Evolutionary conservation across 2,329 filamentous ascomycete species (phyloP).

Genomic region (Trichoderma semiorbis): DNA sequence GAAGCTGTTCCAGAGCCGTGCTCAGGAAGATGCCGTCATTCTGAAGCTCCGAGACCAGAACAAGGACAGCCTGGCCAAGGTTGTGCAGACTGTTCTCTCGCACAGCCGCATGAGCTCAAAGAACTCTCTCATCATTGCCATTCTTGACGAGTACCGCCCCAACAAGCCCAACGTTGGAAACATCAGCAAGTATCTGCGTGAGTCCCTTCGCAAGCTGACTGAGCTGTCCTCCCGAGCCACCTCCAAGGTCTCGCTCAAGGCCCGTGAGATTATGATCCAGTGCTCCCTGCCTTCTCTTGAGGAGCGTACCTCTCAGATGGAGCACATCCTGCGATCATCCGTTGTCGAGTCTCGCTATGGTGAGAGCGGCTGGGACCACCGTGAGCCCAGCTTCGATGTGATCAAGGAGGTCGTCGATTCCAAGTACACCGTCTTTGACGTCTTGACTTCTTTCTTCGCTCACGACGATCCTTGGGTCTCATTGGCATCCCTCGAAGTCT

Average conservation of each 20-base stretch:
- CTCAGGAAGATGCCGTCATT: slow-evolving; percentile 91
- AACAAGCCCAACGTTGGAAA: slow-evolving; percentile 90
- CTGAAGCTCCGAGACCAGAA: slow-evolving; percentile 92
- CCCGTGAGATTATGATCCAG: slow-evolving; percentile 94
- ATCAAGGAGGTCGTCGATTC: slow-evolving; percentile 98
- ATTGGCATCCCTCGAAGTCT: slow-evolving; percentile 89
- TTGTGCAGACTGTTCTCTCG: slow-evolving; percentile 86
- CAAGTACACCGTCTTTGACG: slow-evolving; percentile 97
- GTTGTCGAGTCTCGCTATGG: slow-evolving; percentile 97
- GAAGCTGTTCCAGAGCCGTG: slow-evolving; percentile 79
- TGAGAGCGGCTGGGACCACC: slow-evolving; percentile 94
- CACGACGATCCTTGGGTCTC: slow-evolving; percentile 94
- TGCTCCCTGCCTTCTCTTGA: slow-evolving; percentile 94
- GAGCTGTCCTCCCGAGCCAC: slow-evolving; percentile 78
- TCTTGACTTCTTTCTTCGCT: slow-evolving; percentile 90
- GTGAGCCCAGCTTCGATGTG: slow-evolving; percentile 83
- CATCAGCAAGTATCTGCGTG: slow-evolving; percentile 81
- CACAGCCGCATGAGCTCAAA: slow-evolving; percentile 91
- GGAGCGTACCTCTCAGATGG: slow-evolving; percentile 94
- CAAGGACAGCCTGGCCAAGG: slow-evolving; percentile 83
- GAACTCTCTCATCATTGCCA: slow-evolving; percentile 88
- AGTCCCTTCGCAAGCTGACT: slow-evolving; percentile 77
- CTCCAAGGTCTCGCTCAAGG: slow-evolving; percentile 95
- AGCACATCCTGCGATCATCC: slow-evolving; percentile 93
- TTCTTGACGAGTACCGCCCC: slow-evolving; percentile 89